Base-by-base conservation (phyloP, 495 filamentous ascomycete species). In the Lasiosphaeris hirsuta region DNA sequence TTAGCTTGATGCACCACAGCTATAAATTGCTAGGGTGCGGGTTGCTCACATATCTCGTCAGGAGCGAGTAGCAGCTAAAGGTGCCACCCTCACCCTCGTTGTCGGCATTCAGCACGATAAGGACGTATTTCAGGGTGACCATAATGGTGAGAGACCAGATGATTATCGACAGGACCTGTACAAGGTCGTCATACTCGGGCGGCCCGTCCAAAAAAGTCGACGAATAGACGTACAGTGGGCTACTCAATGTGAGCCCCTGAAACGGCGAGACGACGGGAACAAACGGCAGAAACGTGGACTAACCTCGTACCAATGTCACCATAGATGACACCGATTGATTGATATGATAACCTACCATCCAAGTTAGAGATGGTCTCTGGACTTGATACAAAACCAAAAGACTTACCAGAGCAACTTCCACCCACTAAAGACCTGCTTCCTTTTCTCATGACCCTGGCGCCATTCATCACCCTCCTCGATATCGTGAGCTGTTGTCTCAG, bases 31-130 rank as follows among this genome's bases (percentile, higher is more conserved):
- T 46, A 34, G 15, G 30, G 23, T 2, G 13, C 7, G 23, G 18
- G 6, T n/a, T 5, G 72, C 77, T 68, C 73, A 85, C 86, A 72
- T 84, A 89, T 64, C 86, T 75, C 1, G 86, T 83, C 1, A 91
- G 75, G n/a, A 91, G 69, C 13, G 84, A 83, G 65, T 90, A 91
- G 17, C 83, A 77, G 43, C 81, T 84, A 63, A 91, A 91, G 1
- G 87, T 91, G 46, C 88, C 88, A 7, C 88, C 88, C 67, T 91
- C 87, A 36, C 88, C 88, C 54, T 90, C 86, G 65, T 90, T 86
- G 69, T 91, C 88, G 18, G 87, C 86, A 19, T 71, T 72, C 17
- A 91, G 75, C 30, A 90, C 81, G 61, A 90, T 83, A 36, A 87
- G 68, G 13, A 87, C 72, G 59, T 90, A 91, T 69, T 91, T 91